Evolutionary conservation across 106 monocot species (phyloP), one percentile per base, ranked within the genome.

Genomic region (Allium fistulosum): DNA sequence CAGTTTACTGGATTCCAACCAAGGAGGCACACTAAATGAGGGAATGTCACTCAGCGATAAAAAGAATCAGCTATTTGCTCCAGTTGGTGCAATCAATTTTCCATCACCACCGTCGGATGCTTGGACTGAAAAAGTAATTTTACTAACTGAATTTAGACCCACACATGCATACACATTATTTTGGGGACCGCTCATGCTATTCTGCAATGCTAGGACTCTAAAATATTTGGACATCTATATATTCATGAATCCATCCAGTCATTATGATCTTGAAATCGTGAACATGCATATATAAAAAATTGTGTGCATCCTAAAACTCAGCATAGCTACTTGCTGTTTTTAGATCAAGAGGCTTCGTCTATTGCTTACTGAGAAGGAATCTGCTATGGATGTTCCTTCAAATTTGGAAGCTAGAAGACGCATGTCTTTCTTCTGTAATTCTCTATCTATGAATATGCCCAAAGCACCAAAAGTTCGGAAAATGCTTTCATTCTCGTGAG

Each of bases 371-470:
- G 93, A 77, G 18, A 93, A 70, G 73, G 92, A 93, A 67, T 85
- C 88, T 72, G 92, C 88, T 15, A 93, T 93, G 92, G 92, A 93
- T 79, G 92, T 88, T 11, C 92, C 92, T 58, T 76, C 88, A 12
- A 88, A 88, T 61, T 58, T 93, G 18, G 85, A 88, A 68, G 88
- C 93, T 9, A 72, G 86, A 76, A 78, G 85, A 47, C 77, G 93
- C 1, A 81, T 93, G 75, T 57, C 88, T 64, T 93, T 83, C 53
- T 88, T 93, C 63, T 76, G 71, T 58, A 93, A 87, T 68, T 94
- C 90, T 64, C 76, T 95, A 13, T 91, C 91, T 82, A 91, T 95
- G 94, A 76, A 84, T 51, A 95, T 95, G 90, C 91, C 91, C 53
- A 50, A 83, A 74, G 85, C 92, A 61, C 94, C 94, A 3, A 91